Base-by-base conservation (phyloP, 768 basidiomycete species). In the Tephrocybe sp. region DNA sequence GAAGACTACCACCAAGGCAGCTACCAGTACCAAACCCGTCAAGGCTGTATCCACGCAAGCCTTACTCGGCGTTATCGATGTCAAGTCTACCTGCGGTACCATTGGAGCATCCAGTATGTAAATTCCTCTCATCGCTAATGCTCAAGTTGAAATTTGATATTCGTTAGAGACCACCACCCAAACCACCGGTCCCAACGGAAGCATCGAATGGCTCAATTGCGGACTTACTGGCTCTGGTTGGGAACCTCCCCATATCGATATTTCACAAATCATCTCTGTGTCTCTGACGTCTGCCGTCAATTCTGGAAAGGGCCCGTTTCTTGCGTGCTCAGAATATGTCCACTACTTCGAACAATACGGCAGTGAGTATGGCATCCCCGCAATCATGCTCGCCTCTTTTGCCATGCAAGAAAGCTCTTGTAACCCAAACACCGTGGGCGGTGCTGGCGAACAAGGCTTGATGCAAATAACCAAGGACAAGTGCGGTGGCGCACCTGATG, bases 401-500 rank as follows among this genome's bases (percentile, higher is more conserved):
- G 91, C 92, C 26, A 86, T 96, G 85, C 92, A 95, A 64, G 94
- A 96, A 64, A 76, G 72, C 47, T 65, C 67, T 31, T 96, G 92
- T 74, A 83, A 86, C 56, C 77, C 84, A 2, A 50, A 68, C 13
- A 79, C 78, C 5, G 73, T 82, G 37, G 92, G 92, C 44, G 86
- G 84, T 13, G 88, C 74, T 18, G 88, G 90, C 36, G 92, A 93
- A 65, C 86, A 89, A 60, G 92, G 90, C 26, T 69, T 93, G 44
- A 93, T 93, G 91, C 91, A 94, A 65, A 74, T 94, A 54, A 87
- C 87, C 15, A 60, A 66, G 32, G 88, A 89, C 54, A 94, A 92
- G 66, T 94, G 91, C 58, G 75, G 61, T 37, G 78, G 69, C 48
- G 83, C 83, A 1, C 76, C 79, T 5, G 62, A 57, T 19, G 73